These are phyloP conservation scores for Hysterangium stoloniferum DNA, from an alignment of 768 basidiomycete genomes.

Conservation along the genomic window DNA sequence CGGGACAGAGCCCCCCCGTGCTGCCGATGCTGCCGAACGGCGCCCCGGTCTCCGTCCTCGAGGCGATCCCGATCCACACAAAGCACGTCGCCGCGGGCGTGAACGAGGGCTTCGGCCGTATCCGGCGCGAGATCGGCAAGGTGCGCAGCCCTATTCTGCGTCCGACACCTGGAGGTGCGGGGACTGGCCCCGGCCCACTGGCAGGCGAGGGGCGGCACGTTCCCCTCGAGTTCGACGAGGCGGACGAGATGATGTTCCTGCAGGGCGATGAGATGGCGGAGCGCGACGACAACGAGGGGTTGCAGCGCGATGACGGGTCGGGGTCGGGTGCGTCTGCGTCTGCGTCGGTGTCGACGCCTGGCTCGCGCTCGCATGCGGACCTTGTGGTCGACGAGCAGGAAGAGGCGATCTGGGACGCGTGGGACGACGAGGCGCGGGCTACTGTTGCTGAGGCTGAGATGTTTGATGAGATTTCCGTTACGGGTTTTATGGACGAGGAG, in stretches of 20 bases:
- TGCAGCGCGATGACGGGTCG: conserved; percentile 16
- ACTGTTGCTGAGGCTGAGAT: conserved; percentile 46
- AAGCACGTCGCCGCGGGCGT: conserved; percentile 42
- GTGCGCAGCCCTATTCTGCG: conserved; percentile 38
- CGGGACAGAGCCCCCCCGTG: conserved; percentile 31
- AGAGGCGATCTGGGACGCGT: conserved; percentile 26
- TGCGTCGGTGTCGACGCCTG: conserved; percentile 25
- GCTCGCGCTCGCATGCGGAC: conserved; percentile 25
- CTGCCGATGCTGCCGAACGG: conserved; percentile 85
- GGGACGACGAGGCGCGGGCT: conserved; percentile 36
- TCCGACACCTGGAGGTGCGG: conserved; percentile 20
- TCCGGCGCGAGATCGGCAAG: conserved; percentile 48
- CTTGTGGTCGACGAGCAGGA: conserved; percentile 30
- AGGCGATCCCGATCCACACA: conserved; percentile 30
- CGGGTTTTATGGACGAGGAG: conserved; percentile 14
- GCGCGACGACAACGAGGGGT: conserved; percentile 20
- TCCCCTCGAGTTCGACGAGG: conserved; percentile 44
- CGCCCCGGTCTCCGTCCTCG: conserved; percentile 30
- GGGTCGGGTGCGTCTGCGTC: conserved; percentile 3
- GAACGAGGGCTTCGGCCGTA: conserved; percentile 50
- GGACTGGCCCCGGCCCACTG: conserved; percentile 15
- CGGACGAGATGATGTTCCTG: conserved; percentile 53
- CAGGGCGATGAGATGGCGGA: conserved; percentile 12
- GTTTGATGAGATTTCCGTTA: conserved; percentile 36
- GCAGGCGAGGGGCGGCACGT: conserved; percentile 2